phyloP scores from a whole-genome alignment of 2,329 filamentous ascomycete species.

The Exserohilum rostratum region DNA sequence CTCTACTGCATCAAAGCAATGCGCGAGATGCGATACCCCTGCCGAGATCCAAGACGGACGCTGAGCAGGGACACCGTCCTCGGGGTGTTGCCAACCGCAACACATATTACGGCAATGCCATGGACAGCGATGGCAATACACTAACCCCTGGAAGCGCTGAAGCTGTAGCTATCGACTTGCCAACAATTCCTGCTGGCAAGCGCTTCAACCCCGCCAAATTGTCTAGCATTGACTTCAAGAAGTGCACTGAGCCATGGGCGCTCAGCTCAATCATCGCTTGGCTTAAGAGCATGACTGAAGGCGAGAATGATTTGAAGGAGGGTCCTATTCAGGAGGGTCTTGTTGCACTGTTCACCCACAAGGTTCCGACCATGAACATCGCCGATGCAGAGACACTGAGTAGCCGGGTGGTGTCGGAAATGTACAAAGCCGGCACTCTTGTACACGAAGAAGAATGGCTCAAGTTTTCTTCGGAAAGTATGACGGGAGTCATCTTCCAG shows the following conservation, averaged over 20 bases:
- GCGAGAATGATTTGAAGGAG: constrained; percentile 84
- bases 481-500: constrained; percentile 93
- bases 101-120: constrained; percentile 41
- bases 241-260: constrained; percentile 90
- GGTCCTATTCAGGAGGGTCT: constrained; percentile 87
- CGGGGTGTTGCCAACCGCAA: constrained; percentile 51
- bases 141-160: constrained; percentile 57
- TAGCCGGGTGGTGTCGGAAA: constrained; percentile 74
- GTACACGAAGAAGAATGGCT: constrained; percentile 96
- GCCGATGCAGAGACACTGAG: constrained; percentile 92
- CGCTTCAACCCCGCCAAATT: constrained; percentile 88
- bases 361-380: constrained; percentile 98
- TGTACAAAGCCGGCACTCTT: constrained; percentile 79
- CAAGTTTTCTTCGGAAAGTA: constrained; percentile 79
- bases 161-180: constrained; percentile 76
- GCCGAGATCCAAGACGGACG: constrained; percentile 93
- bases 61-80: constrained; percentile 63
- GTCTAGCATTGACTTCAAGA: constrained; percentile 78
- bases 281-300: constrained; percentile 88
- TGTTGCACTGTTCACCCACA: constrained; percentile 86
- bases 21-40: constrained; percentile 80
- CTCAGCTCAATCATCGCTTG: constrained; percentile 85
- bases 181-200: constrained; percentile 78
- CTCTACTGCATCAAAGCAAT: constrained; percentile 79
- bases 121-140: constrained; percentile 59